These are phyloP conservation scores for Ziziphus jujuba DNA, from an alignment of 306 rosid genomes.

Conservation along the genomic window DNA sequence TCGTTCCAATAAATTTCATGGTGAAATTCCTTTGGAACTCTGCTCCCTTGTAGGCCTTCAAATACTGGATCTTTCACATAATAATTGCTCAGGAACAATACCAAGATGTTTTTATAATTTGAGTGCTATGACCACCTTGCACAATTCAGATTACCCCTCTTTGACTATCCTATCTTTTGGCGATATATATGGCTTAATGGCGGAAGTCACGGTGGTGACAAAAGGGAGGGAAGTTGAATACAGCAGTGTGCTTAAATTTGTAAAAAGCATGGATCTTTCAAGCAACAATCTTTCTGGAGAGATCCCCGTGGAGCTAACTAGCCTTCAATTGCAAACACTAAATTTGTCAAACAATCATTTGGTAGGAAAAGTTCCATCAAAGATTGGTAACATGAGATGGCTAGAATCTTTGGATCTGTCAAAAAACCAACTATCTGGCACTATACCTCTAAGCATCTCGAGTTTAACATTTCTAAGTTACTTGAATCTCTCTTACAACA, in stretches of 20 bases:
- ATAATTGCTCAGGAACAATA: conserved; percentile 14
- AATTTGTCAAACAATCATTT: too few relatives aligned
- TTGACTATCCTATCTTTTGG: neutral
- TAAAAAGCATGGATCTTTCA: too few relatives aligned
- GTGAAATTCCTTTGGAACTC: conserved; percentile 12
- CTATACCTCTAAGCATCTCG: too few relatives aligned
- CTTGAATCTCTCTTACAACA: too few relatives aligned
- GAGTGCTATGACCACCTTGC: neutral
- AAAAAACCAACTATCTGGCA: too few relatives aligned
- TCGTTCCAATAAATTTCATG: conserved; percentile 20
- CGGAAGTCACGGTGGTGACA: neutral
- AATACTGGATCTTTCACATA: conserved; percentile 22
- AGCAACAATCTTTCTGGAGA: too few relatives aligned
- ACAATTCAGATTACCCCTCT: neutral
- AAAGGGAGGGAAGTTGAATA: conserved; percentile 11
- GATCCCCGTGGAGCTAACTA: too few relatives aligned
- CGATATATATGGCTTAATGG: neutral
- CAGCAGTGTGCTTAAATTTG: neutral
- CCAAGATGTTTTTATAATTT: conserved; percentile 20
- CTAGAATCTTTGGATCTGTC: too few relatives aligned
- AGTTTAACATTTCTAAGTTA: too few relatives aligned
- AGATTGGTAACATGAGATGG: too few relatives aligned
- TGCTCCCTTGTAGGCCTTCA: conserved; percentile 7
- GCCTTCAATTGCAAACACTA: too few relatives aligned
- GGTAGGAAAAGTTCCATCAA: too few relatives aligned